Evolutionary conservation across 768 basidiomycete genomes (phyloP), one percentile per base, ranked within the genome.

Genomic region (Cystoderma amianthinum): DNA sequence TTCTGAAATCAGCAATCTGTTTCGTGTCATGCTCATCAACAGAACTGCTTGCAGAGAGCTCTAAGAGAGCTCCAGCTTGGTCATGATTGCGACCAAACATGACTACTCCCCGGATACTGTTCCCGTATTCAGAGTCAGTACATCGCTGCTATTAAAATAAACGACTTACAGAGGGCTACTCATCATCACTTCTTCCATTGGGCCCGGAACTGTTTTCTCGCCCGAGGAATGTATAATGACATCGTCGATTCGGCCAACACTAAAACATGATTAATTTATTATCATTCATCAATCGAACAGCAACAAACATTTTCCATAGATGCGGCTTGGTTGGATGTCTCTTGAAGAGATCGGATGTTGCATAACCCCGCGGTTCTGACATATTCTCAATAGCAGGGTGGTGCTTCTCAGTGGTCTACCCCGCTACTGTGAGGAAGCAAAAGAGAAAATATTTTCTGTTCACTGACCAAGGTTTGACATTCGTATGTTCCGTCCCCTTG

Each of bases 161-260:
- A 19, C 15, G 11, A 51, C 56, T 37, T 36, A 57, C 56, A 47
- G 21, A 3, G 57, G 51, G 28, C 49, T 55, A 42, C 48, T 51
- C 15, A 36, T 41, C 9, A 58, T 41, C 30, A 54, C 43, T n/a
- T 53, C 49, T 33, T 65, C 63, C 53, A 65, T 63, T 1, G 61
- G 62, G n/a, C 44, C 59, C 13, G 62, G 62, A 2, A 65, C 62
- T 1, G 61, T 65, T 37, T 65, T 65, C 38, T 63, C 61, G 13
- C 63, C 62, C 11, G 62, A 62, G 6, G 61, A 55, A 42, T 63
- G 63, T 2, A 64, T 56, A 25, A 64, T 53, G n/a, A 65, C 62
- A 46, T 65, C 65, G 54, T 69, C 50, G 46, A 65, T 52, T 6
- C 73, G 56, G 16, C 69, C 68, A 10, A 71, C 57, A 32, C 65